Conservation (phyloP, 148 eudicot species). For the Rheum nobile region DNA sequence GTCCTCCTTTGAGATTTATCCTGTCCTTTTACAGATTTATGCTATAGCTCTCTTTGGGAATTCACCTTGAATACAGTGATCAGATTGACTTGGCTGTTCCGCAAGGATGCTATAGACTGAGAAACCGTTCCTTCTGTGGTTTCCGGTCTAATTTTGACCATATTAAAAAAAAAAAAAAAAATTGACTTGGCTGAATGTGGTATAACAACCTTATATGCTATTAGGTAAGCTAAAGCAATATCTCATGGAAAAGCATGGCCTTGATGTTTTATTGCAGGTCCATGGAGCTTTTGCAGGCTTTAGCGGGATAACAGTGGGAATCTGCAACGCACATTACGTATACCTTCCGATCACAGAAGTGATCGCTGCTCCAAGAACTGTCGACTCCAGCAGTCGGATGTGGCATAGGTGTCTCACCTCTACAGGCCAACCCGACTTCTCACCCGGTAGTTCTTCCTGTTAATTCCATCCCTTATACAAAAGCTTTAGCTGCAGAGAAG, state of each 20-base stretch:
- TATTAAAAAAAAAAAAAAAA: too few species aligned
- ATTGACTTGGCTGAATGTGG: too few species aligned
- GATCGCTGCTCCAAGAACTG: constrained; percentile 26
- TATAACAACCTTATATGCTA: neutral
- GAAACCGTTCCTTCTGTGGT: too few species aligned
- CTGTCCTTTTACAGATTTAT: too few species aligned
- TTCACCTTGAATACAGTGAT: too few species aligned
- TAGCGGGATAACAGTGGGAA: constrained; percentile 45
- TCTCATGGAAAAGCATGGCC: neutral
- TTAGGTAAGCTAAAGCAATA: neutral
- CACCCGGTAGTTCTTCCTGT: constrained; percentile 12
- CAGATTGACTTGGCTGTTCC: too few species aligned
- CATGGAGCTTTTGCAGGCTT: constrained; percentile 50
- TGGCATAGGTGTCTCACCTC: constrained; percentile 51
- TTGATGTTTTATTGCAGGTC: constrained; percentile 16
- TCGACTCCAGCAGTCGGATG: constrained; percentile 39
- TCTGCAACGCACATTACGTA: constrained; percentile 36
- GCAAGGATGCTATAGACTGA: too few species aligned
- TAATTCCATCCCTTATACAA: neutral
- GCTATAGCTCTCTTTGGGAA: too few species aligned
- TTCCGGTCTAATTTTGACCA: too few species aligned
- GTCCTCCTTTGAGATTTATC: too few species aligned
- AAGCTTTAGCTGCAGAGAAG: neutral
- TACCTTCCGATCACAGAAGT: constrained; percentile 45
- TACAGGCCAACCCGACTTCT: constrained; percentile 47